Evolutionary conservation across 2,329 filamentous ascomycete species (phyloP), one percentile per base, ranked within the genome.

Genomic region (Sarocladium kiliense): DNA sequence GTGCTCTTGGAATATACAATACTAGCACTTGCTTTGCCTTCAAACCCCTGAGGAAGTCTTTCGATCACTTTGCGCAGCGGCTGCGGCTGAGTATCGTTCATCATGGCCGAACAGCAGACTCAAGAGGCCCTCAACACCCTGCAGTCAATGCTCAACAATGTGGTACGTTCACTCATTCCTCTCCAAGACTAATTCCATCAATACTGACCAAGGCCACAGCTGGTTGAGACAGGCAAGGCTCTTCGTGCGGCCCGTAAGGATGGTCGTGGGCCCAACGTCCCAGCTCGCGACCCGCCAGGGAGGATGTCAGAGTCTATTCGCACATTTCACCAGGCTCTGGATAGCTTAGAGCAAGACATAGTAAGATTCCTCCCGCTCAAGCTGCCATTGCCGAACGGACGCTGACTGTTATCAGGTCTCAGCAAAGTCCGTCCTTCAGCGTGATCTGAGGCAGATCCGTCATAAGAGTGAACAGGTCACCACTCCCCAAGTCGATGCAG

Each of bases 221-320:
- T 85, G 25, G 72, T 85, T 14, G 78, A 84, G 64, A 80, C 78
- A 2, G 81, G 80, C 16, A 85, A 81, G 63, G 78, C 80, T 18
- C 68, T 85, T 12, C 79, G 73, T 50, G 69, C 75, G 1, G 75
- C 75, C 36, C 69, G 71, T 27, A 76, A 73, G 59, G 76, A 80
- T 59, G 71, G 73, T 14, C 68, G 73, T 39, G 73, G 69, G 56
- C 70, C 70, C 42, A 57, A 71, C 16, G 62, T 64, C 16, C 67
- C 65, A 10, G 27, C 47, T 9, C 26, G 47, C 16, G 47, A 51
- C 3, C 26, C 47, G 12, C 72, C 72, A 54, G 64, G 68, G 44
- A 78, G 75, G 61, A 65, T 81, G 55, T 68, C 72, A 30, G 75
- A 78, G 41, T 72, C 73, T n/a, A 72, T 79, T 55, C 68, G 67